These are phyloP conservation scores for Epichloe glyceriae DNA, from an alignment of 2,329 filamentous ascomycete genomes.

Conservation along the genomic window DNA sequence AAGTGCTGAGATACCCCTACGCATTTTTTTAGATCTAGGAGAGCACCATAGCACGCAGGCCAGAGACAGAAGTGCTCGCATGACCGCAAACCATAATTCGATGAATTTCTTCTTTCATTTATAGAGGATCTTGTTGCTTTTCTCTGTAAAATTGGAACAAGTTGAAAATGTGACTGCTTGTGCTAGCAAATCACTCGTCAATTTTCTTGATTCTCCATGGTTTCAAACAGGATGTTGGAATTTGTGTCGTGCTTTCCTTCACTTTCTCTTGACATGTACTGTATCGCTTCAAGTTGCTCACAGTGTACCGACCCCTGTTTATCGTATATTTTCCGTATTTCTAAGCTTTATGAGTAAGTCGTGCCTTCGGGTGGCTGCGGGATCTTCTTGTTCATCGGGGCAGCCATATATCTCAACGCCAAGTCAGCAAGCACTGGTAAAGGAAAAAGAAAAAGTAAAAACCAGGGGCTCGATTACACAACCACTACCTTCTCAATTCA, in stretches of 20 bases:
- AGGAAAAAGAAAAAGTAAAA: neutral
- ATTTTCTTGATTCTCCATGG: neutral
- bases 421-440: neutral
- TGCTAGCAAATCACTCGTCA: neutral
- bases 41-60: neutral
- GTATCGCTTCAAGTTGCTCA: neutral
- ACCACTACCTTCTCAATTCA: slow-evolving; percentile 58
- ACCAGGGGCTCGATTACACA: neutral
- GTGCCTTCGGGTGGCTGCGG: slow-evolving; percentile 85
- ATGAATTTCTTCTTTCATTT: neutral
- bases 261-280: neutral
- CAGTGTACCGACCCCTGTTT: neutral
- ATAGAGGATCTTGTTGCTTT: neutral
- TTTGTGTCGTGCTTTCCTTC: neutral
- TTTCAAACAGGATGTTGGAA: neutral
- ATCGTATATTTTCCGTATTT: neutral
- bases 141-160: neutral
- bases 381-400: slow-evolving; percentile 84
- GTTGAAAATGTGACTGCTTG: neutral
- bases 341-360: slow-evolving; percentile 22
- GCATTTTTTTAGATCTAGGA: neutral
- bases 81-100: neutral
- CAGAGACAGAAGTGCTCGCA: neutral
- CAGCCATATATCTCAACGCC: slow-evolving; percentile 75
- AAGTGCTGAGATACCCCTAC: slow-evolving; percentile 1